Evolutionary conservation across 257 asterid genomes (phyloP).

Genomic region (Solanum virginianum): DNA sequence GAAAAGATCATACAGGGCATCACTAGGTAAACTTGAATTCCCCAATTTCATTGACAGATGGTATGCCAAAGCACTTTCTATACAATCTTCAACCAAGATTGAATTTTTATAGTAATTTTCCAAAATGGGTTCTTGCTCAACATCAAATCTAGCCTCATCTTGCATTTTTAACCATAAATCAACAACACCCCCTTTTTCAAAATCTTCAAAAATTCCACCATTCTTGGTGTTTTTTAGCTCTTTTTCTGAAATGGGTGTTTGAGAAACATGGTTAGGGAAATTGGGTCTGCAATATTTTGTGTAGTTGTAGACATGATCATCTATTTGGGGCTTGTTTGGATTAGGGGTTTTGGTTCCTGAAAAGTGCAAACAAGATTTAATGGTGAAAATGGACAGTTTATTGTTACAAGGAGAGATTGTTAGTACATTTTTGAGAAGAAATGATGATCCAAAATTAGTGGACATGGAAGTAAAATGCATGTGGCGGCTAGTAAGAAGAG

Average conservation of each 20-base stretch:
- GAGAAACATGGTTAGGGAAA: constrained; percentile 23
- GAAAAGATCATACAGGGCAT: constrained; percentile 43
- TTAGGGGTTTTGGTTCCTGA: constrained; percentile 35
- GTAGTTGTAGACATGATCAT: constrained; percentile 23
- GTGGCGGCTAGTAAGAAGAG: background rate
- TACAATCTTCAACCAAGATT: constrained; percentile 41
- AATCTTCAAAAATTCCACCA: background rate
- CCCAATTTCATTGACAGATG: constrained; percentile 51
- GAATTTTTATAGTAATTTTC: constrained; percentile 42
- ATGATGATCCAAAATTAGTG: constrained; percentile 26
- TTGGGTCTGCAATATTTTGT: constrained; percentile 28
- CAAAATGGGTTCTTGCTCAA: constrained; percentile 59
- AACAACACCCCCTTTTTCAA: background rate
- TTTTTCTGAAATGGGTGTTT: constrained; percentile 18
- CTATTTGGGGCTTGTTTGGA: constrained; percentile 13
- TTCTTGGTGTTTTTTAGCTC: background rate
- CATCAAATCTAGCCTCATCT: constrained; percentile 58
- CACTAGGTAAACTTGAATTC: constrained; percentile 32
- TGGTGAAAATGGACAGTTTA: constrained; percentile 11
- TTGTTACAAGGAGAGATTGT: background rate
- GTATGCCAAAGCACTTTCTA: constrained; percentile 52
- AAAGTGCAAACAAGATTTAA: constrained; percentile 50
- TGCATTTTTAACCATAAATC: constrained; percentile 54
- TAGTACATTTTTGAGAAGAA: background rate
- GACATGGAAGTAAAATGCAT: constrained; percentile 17